Evolutionary conservation across 2,329 filamentous ascomycete genomes (phyloP), one percentile per base, ranked within the genome.

Genomic region (Verticillium albo-atrum): DNA sequence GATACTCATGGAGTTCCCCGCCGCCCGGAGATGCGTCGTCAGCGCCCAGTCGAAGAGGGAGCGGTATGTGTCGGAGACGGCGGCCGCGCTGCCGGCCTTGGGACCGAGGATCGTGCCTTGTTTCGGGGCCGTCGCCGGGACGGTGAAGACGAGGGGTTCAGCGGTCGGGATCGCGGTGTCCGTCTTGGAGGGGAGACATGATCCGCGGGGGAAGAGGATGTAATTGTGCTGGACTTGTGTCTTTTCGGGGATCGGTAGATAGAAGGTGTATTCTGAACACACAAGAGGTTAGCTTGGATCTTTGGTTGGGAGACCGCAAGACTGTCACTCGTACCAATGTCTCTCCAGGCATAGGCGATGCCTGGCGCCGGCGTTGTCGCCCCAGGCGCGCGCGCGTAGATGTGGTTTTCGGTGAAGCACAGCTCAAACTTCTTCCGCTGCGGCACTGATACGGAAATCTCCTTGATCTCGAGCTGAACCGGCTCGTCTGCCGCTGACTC

Each of bases 401-500:
- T 67, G 63, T 84, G 82, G 61, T 79, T 78, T 6, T 78, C 73
- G 2, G 86, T 89, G 62, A 89, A 82, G 70, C 83, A 86, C 9
- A 89, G 70, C 63, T 86, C 84, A 65, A 85, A 85, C 71, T 89
- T 90, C 73, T 89, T 90, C 63, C 87, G 79, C 73, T 87, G 84
- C 0, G 87, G 87, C 4, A 88, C 79, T 1, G 85, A 83, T n/a
- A 89, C 78, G 0, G 86, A 89, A 23, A 89, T 85, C 52, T 89
- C 87, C 70, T 86, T 87, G 61, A 89, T 77, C 63, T 83, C 82
- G 20, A 89, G 75, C 27, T 88, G 71, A 0, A 88, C 72, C 6
- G 76, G 66, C 64, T 88, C 84, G 6, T 76, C 72, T 2, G 75
- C 74, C 1, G 81, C 77, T 32, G 63, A 63, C 17, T 58, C 55